Evolutionary conservation across 306 rosid species (phyloP).

Genomic region (Clitoria ternatea): DNA sequence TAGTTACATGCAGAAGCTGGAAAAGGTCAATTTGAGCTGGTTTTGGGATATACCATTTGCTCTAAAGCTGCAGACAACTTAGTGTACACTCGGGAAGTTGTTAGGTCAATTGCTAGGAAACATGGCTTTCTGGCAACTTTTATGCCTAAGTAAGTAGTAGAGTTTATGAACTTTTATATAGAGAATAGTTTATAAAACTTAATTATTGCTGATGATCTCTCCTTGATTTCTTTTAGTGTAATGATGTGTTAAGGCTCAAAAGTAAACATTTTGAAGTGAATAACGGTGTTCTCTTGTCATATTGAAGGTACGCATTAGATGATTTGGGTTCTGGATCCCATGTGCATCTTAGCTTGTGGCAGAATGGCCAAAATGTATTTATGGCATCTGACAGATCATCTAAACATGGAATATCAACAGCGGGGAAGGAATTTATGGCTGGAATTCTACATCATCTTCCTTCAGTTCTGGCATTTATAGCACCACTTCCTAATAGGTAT

Average conservation of each 20-base stretch:
- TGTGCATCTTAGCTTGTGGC: constrained; percentile 83
- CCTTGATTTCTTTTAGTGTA: background rate
- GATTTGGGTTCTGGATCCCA: constrained; percentile 93
- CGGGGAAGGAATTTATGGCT: constrained; percentile 88
- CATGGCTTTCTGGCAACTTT: constrained; percentile 81
- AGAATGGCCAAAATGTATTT: constrained; percentile 69
- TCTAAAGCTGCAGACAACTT: constrained; percentile 70
- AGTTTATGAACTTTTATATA: background rate
- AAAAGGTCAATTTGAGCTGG: constrained; percentile 85
- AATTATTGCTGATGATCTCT: background rate
- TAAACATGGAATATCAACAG: constrained; percentile 63
- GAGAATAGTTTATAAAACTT: background rate
- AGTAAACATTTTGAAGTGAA: background rate
- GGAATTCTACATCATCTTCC: constrained; percentile 82
- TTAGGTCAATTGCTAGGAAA: constrained; percentile 75
- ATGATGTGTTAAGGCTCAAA: background rate
- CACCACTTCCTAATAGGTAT: constrained; percentile 88
- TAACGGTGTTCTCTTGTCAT: constrained; percentile 28
- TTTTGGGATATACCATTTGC: constrained; percentile 52
- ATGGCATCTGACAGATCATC: constrained; percentile 63
- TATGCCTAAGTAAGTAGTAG: constrained; percentile 74
- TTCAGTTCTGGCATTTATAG: constrained; percentile 67
- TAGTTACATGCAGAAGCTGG: constrained; percentile 88
- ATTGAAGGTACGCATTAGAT: constrained; percentile 60
- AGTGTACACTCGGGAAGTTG: constrained; percentile 66